A percentile compares a stretch with the other conserved stretches of the same genome.
Evolutionary conservation across 2,329 filamentous ascomycete species (phyloP).

Genomic region (Basipetospora chlamydospora): DNA sequence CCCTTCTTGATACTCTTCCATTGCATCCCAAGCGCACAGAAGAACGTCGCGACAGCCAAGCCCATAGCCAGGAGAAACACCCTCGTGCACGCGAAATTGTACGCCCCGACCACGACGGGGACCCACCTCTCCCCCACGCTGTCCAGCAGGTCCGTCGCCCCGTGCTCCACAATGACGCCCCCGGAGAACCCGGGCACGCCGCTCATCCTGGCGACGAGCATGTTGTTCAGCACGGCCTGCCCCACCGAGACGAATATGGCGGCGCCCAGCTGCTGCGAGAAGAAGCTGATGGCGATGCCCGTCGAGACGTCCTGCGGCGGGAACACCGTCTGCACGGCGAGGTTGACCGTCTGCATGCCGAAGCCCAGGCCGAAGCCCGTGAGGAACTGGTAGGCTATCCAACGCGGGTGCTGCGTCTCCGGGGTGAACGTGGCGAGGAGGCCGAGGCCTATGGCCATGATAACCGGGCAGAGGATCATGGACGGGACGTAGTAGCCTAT

Average conservation of each 20-base stretch:
- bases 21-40: conserved; percentile 44
- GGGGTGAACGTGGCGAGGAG: conserved; percentile 41
- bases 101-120: conserved; percentile 41
- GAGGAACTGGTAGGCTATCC: conserved; percentile 47
- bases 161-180: conserved; percentile 28
- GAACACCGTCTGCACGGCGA: conserved; percentile 42
- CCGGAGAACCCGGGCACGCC: conserved; percentile 28
- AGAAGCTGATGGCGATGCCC: conserved; percentile 41
- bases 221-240: conserved; percentile 35
- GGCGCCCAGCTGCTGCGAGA: conserved; percentile 43
- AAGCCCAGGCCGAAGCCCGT: conserved; percentile 44
- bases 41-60: conserved; percentile 36
- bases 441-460: conserved; percentile 38
- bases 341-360: conserved; percentile 41
- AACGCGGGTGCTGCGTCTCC: conserved; percentile 30
- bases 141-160: conserved; percentile 45
- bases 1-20: conserved; percentile 54
- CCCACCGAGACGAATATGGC: conserved; percentile 43
- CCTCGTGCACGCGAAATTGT: conserved; percentile 47
- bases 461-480: conserved; percentile 35
- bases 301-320: conserved; percentile 35
- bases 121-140: conserved; percentile 35
- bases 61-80: conserved; percentile 50
- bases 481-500: conserved; percentile 46
- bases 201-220: conserved; percentile 24